Percentiles rank a stretch among this genome's conserved stretches.
These are phyloP conservation scores for Daldinia grandis DNA, from an alignment of 495 filamentous ascomycete species.

Conservation along the genomic window DNA sequence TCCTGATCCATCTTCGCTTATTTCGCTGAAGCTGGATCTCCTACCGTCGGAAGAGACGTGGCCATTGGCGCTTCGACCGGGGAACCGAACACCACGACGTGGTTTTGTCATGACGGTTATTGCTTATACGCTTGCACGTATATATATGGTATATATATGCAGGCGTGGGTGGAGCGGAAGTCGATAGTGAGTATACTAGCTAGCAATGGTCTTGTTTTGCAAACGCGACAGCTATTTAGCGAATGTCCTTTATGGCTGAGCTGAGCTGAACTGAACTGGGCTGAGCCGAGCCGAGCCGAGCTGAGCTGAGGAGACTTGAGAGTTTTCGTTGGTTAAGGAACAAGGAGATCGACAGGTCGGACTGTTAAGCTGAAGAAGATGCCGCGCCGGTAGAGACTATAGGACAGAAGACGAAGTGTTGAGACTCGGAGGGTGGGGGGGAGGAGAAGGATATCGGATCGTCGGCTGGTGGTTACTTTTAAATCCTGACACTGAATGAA, in stretches of 20 bases:
- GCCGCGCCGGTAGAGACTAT: not conserved
- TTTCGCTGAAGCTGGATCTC: constrained; percentile 78
- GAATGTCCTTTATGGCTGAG: not conserved
- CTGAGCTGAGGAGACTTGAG: not conserved
- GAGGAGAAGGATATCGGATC: constrained; percentile 35
- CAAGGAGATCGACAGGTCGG: not conserved
- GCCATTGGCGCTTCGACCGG: constrained; percentile 65
- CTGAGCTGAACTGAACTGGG: not conserved
- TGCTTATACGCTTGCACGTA: not conserved
- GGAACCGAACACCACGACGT: constrained; percentile 85
- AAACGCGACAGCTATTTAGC: constrained; percentile 5
- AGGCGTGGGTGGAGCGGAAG: not conserved
- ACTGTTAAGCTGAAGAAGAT: not conserved
- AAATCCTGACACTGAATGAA: not conserved
- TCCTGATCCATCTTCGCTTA: constrained; percentile 77
- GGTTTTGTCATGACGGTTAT: constrained; percentile 70
- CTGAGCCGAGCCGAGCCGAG: not conserved
- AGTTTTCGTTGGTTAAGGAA: constrained; percentile 3
- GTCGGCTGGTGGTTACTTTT: constrained; percentile 20
- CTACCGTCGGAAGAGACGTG: constrained; percentile 60
- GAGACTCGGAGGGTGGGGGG: constrained; percentile 9
- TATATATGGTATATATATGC: not conserved
- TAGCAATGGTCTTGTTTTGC: not conserved
- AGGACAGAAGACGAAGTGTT: constrained; percentile 14
- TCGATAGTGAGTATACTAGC: not conserved